phyloP scores from a whole-genome alignment of 192 early-diverging fungal species.

The Podochytrium sp. region DNA sequence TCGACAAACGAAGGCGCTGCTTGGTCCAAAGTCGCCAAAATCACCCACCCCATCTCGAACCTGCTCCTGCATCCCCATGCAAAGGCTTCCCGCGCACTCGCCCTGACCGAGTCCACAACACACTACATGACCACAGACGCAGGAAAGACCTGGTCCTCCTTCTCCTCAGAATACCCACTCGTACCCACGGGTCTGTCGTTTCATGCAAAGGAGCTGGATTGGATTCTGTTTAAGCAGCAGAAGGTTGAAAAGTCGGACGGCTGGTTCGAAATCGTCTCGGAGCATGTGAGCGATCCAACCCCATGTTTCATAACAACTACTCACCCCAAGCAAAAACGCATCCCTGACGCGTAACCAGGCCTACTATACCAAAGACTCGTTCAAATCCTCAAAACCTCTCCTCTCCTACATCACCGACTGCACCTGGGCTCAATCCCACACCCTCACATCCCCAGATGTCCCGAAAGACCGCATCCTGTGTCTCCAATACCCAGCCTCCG shows the following conservation, averaged over 20 bases:
- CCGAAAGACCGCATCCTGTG: slow-evolving; percentile 77
- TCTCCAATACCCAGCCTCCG: slow-evolving; percentile 52
- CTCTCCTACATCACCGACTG: slow-evolving; percentile 67
- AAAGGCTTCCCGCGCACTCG: slow-evolving; percentile 44
- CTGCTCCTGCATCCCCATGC: slow-evolving; percentile 33
- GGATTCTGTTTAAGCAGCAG: slow-evolving; percentile 68
- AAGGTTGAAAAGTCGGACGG: slow-evolving; percentile 50
- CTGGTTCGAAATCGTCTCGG: slow-evolving; percentile 30
- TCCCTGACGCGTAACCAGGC: slow-evolving; percentile 12
- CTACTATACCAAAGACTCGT: slow-evolving; percentile 63
- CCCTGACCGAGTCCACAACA: slow-evolving; percentile 49
- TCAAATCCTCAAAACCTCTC: slow-evolving; percentile 61
- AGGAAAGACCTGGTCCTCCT: slow-evolving; percentile 61
- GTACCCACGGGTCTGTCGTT: slow-evolving; percentile 45
- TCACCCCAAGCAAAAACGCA: not conserved
- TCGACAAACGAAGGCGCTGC: slow-evolving; percentile 70
- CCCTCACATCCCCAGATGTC: slow-evolving; percentile 56
- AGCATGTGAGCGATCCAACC: slow-evolving; percentile 52
- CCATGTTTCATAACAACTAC: not conserved
- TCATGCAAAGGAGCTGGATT: slow-evolving; percentile 67
- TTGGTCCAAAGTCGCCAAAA: not conserved
- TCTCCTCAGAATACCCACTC: slow-evolving; percentile 43
- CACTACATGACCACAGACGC: slow-evolving; percentile 68
- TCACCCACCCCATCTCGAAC: slow-evolving; percentile 10
- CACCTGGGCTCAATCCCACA: slow-evolving; percentile 67